phyloP scores from a whole-genome alignment of 352 stramenopile species.

The Peronospora farinosa region DNA sequence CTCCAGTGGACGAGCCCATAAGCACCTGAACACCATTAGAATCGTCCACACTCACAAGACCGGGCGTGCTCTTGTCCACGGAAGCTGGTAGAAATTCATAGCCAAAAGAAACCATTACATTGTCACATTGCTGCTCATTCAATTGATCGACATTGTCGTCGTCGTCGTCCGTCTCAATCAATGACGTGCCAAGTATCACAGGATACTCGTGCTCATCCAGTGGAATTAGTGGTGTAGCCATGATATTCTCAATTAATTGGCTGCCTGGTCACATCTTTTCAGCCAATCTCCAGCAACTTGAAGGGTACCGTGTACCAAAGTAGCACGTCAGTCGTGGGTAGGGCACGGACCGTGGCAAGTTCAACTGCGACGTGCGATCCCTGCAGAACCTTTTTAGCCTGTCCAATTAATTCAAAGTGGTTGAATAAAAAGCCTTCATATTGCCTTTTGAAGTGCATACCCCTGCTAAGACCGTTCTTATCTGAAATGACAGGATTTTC shows the following conservation, averaged over 20 bases:
- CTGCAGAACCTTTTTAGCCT: conserved; percentile 3
- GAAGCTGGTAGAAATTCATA: conserved; percentile 85
- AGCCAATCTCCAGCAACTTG: conserved; percentile 11
- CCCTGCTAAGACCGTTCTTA: neutral
- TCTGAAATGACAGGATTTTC: conserved; percentile 10
- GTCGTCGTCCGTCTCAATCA: conserved; percentile 15
- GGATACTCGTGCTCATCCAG: conserved; percentile 50
- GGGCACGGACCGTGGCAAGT: conserved; percentile 16
- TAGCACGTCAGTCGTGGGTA: conserved; percentile 26
- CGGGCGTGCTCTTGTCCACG: conserved; percentile 54
- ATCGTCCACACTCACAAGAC: conserved; percentile 59
- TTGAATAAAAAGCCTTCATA: too few relatives aligned
- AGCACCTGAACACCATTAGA: conserved; percentile 59
- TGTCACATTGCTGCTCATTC: conserved; percentile 14
- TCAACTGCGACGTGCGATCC: conserved; percentile 26
- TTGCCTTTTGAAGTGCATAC: conserved; percentile 1
- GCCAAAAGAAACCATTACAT: conserved; percentile 54
- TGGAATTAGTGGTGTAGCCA: conserved; percentile 13
- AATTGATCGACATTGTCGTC: conserved; percentile 6
- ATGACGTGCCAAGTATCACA: conserved; percentile 46
- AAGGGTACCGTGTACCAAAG: conserved; percentile 27
- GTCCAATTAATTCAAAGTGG: conserved; percentile 5
- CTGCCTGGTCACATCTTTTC: conserved; percentile 9
- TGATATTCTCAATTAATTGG: conserved; percentile 13
- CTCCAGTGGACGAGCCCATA: conserved; percentile 46